Conservation (phyloP, 2,329 filamentous ascomycete species). For the Chaetomiaceae sp. region DNA sequence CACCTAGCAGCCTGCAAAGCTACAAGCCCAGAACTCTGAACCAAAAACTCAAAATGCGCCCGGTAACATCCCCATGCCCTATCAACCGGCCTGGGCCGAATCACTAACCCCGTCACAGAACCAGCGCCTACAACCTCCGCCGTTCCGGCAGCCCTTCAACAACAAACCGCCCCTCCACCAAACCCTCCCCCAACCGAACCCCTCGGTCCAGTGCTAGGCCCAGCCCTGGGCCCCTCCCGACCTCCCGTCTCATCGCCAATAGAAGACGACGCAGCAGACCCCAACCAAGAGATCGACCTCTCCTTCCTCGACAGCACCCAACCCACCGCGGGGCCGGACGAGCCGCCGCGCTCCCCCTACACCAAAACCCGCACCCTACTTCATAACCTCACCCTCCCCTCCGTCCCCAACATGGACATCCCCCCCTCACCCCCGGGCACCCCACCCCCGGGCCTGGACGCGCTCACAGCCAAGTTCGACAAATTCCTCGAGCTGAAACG, state of each 20-base stretch:
- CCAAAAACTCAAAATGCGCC: not conserved
- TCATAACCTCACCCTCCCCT: slow-evolving; percentile 69
- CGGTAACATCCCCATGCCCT: not conserved
- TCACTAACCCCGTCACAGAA: not conserved
- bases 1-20: not conserved
- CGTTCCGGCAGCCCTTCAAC: not conserved
- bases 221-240: slow-evolving; percentile 39
- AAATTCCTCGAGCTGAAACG: slow-evolving; percentile 71
- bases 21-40: not conserved
- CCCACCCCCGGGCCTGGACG: slow-evolving; percentile 33
- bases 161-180: not conserved
- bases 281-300: slow-evolving; percentile 25
- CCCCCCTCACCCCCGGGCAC: slow-evolving; percentile 67
- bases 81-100: not conserved
- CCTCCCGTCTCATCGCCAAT: slow-evolving; percentile 23
- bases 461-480: slow-evolving; percentile 62
- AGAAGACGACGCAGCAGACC: slow-evolving; percentile 15
- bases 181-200: slow-evolving; percentile 5
- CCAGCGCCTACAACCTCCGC: not conserved
- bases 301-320: slow-evolving; percentile 18
- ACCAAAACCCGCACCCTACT: slow-evolving; percentile 59
- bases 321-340: not conserved
- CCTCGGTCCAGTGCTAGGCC: slow-evolving; percentile 25
- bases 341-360: slow-evolving; percentile 59
- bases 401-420: slow-evolving; percentile 67